A percentile compares a stretch with the other conserved stretches of the same genome.
Evolutionary conservation across 306 rosid genomes (phyloP).

Genomic region (Casuarina equisetifolia): DNA sequence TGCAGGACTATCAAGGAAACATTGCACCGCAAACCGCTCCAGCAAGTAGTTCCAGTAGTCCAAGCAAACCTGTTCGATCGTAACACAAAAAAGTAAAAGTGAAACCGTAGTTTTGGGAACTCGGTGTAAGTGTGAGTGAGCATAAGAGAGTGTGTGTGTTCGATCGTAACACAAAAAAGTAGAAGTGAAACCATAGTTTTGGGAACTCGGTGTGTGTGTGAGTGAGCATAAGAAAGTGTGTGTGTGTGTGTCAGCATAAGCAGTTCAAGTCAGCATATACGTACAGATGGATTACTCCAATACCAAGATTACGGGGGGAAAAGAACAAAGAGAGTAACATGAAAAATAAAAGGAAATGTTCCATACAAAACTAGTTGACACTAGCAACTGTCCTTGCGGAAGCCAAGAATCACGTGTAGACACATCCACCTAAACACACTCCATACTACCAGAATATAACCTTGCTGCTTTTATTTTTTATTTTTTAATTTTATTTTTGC

Average conservation of each 20-base stretch:
- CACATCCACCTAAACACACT: not conserved
- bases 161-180: constrained; percentile 14
- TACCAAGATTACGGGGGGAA: not conserved
- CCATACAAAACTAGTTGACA: not conserved
- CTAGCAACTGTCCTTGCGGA: not conserved
- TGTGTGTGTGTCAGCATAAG: too few relatives aligned
- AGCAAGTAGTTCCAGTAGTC: constrained; percentile 92
- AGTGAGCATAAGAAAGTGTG: too few relatives aligned
- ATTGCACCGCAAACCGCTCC: constrained; percentile 61
- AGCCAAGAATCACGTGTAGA: not conserved
- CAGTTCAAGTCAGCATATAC: not conserved
- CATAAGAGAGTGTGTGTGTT: not conserved
- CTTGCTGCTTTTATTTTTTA: too few relatives aligned
- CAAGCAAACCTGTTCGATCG: constrained; percentile 74
- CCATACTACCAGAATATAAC: not conserved
- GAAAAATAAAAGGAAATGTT: not conserved
- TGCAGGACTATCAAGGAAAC: constrained; percentile 49
- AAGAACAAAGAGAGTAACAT: not conserved
- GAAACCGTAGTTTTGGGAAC: not conserved
- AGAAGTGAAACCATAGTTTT: not conserved
- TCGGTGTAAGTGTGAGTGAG: too few relatives aligned
- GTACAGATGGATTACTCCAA: not conserved
- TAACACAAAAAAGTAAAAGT: constrained; percentile 5
- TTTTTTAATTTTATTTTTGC: not conserved
- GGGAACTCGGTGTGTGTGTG: not conserved